Base-by-base conservation (phyloP, 228 moss, liverwort and hornwort species). In the Sphagnum magellanicum region DNA sequence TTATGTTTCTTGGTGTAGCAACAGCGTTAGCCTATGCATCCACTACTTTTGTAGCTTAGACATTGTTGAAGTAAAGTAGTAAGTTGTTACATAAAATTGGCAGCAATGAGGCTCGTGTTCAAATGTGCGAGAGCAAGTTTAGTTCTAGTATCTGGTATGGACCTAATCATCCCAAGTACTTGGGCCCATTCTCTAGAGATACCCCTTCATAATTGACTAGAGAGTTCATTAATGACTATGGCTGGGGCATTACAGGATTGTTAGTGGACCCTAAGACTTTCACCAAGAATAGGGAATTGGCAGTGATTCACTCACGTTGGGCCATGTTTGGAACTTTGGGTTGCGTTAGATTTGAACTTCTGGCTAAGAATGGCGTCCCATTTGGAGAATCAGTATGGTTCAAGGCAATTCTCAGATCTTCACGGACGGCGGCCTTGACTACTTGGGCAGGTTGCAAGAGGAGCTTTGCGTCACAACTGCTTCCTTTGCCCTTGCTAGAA, bases 121-220 rank as follows among this genome's bases (percentile, higher is more conserved):
- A 57, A 4, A 78, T 78, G 78, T 64, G 78, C 50, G 63, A 49
- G 70, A 66, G 66, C 53, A 8, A n/a, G n/a, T n/a, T 6, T 52
- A 66, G 57, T 55, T n/a, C n/a, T n/a, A 4, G 6, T 4, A 60
- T 70, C 49, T 78, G 78, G 78, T 81, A 81, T 69, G 81, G 81
- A 48, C 81, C 81, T 7, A 77, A 81, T 67, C 72, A 77, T 68
- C 81, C 81, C 16, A 1, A 0, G 46, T 81, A 66, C 11, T 69
- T 81, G 78, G 81, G 81, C 5, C 81, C 81, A 4, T 81, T 81
- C 78, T 81, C 81, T 16, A 74, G 6, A 4, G 72, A 72, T 11
- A 78, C 81, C 16, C 81, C 81, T 8, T 67, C 72, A 50, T 81
- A 81, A 49, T 72, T 81, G 75, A 81, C 77, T 72, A 77, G 81